Conservation (phyloP, 352 stramenopile genomes). For the Pythium coloratum region DNA sequence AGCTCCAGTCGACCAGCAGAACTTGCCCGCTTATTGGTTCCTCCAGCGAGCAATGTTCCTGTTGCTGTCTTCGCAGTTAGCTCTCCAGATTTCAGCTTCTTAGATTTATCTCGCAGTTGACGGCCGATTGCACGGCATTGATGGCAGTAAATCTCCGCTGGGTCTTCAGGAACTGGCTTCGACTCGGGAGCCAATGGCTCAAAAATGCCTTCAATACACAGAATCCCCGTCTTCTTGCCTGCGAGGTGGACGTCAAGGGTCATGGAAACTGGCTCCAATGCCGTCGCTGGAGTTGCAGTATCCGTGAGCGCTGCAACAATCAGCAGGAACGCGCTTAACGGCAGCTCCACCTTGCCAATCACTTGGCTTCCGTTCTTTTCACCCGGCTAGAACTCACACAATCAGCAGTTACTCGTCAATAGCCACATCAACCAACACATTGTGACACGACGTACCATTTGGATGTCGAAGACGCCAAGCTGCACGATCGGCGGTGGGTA, state of each 20-base stretch:
- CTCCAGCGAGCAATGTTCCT: conserved; percentile 2
- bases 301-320: conserved; percentile 7
- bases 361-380: conserved; percentile 36
- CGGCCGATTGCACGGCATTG: conserved; percentile 18
- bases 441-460: conserved; percentile 41
- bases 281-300: not conserved
- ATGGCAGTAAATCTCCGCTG: conserved; percentile 17
- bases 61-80: not conserved
- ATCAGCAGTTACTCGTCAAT: not conserved
- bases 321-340: conserved; percentile 39
- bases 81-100: conserved; percentile 27
- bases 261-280: conserved; percentile 23
- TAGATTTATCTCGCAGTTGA: conserved; percentile 19
- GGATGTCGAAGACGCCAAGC: conserved; percentile 48
- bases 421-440: conserved; percentile 1
- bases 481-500: conserved; percentile 42
- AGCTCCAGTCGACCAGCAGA: conserved; percentile 41
- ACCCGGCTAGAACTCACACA: conserved; percentile 34
- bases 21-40: not conserved
- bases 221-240: conserved; percentile 34
- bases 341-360: conserved; percentile 45
- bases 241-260: conserved; percentile 34
- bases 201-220: conserved; percentile 44
- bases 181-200: conserved; percentile 33
- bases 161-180: conserved; percentile 14